Base-by-base conservation (phyloP, 2,329 filamentous ascomycete genomes). In the Aquanectria penicillioides region DNA sequence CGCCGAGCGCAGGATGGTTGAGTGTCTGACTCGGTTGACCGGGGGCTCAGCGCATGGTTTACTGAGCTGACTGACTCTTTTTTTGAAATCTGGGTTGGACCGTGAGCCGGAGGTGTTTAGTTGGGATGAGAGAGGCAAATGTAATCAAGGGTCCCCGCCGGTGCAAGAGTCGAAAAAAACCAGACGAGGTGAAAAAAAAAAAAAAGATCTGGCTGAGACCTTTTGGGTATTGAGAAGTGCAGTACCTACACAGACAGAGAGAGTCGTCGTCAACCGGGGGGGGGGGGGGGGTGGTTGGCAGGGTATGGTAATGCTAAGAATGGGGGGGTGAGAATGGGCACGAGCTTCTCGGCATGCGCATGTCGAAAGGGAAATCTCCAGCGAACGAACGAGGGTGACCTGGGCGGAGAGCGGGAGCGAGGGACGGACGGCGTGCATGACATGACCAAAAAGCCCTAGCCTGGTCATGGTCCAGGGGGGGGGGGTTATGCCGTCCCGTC, bases 341-440 rank as follows among this genome's bases (percentile, higher is more conserved):
- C 49, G 37, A 52, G 49, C 28, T 29, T 36, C 48, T 55, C 51
- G 50, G 50, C 50, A 54, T 46, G 40, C 41, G 20, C 41, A 57
- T 18, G 22, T 41, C 34, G 52, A 49, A 50, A 25, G 44, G 26
- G 28, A 43, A 57, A 17, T 29, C 29, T 15, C 44, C 46, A 57
- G 46, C 46, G 34, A 43, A 37, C 34, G 33, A 17, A 33, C 44
- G 40, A 18, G 29, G 44, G 44, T 17, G 38, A 36, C 18, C 36
- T 18, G 33, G 40, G 22, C 44, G 34, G 34, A 33, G 47, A 18
- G 20, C 56, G 56, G 49, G 49, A 57, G 38, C 46, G 40, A 51
- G 37, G 18, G 53, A 53, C 51, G 41, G 43, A 37, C 48, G 41
- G 50, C 56, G 40, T 60, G 57, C 46, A 60, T 60, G 52, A 50